Conservation (phyloP, 139 green algal genomes). For the Chlorella vulgaris region DNA sequence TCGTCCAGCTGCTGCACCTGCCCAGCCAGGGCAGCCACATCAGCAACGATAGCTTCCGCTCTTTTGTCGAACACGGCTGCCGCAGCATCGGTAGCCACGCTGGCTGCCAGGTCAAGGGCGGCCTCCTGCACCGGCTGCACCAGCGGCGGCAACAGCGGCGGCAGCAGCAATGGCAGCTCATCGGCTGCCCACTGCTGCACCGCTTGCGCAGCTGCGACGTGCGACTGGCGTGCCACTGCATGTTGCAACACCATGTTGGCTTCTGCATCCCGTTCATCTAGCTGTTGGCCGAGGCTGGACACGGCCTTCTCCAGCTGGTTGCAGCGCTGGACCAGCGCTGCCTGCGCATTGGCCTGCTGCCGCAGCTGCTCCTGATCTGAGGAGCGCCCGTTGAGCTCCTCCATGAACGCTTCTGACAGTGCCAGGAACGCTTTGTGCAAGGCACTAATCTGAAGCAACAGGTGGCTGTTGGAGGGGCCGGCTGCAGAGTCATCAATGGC, state of each 20-base stretch:
- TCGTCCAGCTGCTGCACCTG: background rate
- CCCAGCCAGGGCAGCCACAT: slow-evolving; percentile 6
- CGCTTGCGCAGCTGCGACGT: no score
- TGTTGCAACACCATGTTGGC: no score
- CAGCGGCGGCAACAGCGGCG: background rate
- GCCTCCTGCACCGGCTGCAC: background rate
- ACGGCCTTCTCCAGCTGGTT: background rate
- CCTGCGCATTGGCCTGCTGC: background rate
- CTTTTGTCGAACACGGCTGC: slow-evolving; percentile 21
- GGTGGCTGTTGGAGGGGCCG: background rate
- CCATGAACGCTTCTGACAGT: slow-evolving; percentile 36
- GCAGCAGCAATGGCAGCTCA: no score
- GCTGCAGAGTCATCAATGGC: background rate
- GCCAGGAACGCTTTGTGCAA: slow-evolving; percentile 44
- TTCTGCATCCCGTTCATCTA: background rate
- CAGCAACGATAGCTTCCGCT: background rate
- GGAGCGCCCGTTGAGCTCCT: slow-evolving; percentile 9
- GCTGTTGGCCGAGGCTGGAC: background rate
- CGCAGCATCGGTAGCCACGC: slow-evolving; percentile 1
- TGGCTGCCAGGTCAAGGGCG: background rate
- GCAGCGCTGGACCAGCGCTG: background rate
- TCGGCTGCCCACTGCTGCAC: no score
- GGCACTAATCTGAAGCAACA: slow-evolving; percentile 28
- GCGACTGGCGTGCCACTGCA: no score
- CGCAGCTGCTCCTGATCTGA: background rate